Conservation (phyloP, 2,329 filamentous ascomycete genomes). For the Alternaria triticina region DNA sequence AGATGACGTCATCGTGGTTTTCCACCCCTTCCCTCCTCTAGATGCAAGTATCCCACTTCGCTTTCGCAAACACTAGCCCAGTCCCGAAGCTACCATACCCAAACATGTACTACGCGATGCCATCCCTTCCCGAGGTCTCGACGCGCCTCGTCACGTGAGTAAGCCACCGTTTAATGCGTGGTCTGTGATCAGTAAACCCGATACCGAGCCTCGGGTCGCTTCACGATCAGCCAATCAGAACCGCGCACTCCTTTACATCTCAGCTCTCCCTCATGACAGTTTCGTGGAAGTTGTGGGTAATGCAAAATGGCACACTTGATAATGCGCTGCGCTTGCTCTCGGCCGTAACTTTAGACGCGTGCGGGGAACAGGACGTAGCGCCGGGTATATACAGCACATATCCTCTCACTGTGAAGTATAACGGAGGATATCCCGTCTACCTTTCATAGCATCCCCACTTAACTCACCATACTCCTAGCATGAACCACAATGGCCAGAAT, state of each 20-base stretch:
- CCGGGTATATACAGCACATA: background rate
- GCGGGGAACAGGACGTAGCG: background rate
- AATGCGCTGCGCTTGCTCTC: background rate
- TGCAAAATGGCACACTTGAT: background rate
- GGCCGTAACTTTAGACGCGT: background rate
- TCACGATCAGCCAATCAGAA: background rate
- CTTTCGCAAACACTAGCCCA: background rate
- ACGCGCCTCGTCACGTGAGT: background rate
- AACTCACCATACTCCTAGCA: background rate
- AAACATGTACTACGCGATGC: background rate
- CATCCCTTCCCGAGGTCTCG: background rate
- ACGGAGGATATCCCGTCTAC: background rate
- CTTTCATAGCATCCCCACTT: background rate
- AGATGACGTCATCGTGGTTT: background rate
- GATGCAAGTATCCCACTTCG: background rate
- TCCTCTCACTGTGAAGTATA: background rate
- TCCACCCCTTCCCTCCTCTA: background rate
- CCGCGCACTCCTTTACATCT: background rate
- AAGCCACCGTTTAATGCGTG: background rate
- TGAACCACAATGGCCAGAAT: background rate
- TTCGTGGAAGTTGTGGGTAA: background rate
- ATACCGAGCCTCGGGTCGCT: background rate
- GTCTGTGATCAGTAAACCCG: slow-evolving; percentile 7
- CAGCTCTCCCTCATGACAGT: background rate
- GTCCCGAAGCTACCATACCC: background rate